These are phyloP conservation scores for Phytophthora pisi DNA, from an alignment of 352 stramenopile genomes.

Conservation along the genomic window DNA sequence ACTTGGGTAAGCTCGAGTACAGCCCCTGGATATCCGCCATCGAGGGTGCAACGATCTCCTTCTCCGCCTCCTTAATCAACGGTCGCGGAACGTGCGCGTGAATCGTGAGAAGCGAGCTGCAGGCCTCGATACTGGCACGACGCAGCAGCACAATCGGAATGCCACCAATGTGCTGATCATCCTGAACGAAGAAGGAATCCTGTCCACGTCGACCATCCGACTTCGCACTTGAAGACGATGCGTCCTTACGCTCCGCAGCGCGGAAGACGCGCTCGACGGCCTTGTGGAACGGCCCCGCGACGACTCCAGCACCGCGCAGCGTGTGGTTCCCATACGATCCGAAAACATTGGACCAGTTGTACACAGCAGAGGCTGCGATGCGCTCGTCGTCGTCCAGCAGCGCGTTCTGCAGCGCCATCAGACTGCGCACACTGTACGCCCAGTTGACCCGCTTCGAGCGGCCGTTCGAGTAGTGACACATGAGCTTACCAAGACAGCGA, in stretches of 20 bases:
- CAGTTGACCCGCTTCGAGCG: conserved; percentile 84
- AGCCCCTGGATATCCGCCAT: conserved; percentile 74
- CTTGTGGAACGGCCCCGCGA: conserved; percentile 82
- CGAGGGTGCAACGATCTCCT: conserved; percentile 59
- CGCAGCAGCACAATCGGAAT: conserved; percentile 78
- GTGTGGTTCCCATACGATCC: conserved; percentile 84
- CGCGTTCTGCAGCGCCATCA: conserved; percentile 83
- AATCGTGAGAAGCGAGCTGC: conserved; percentile 80
- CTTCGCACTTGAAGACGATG: conserved; percentile 39
- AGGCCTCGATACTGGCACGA: conserved; percentile 80
- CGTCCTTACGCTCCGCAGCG: conserved; percentile 43
- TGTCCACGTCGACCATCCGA: conserved; percentile 41
- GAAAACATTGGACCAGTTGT: conserved; percentile 88
- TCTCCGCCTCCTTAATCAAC: conserved; percentile 84
- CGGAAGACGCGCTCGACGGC: conserved; percentile 80
- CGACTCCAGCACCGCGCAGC: conserved; percentile 72
- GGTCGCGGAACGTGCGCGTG: conserved; percentile 78
- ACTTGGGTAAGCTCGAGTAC: conserved; percentile 83
- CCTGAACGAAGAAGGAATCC: conserved; percentile 58
- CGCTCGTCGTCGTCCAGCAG: conserved; percentile 83
- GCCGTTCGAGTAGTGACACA: conserved; percentile 71
- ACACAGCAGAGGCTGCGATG: conserved; percentile 79
- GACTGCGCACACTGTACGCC: conserved; percentile 81
- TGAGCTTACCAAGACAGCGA: conserved; percentile 74
- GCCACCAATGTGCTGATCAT: conserved; percentile 74